Base-by-base conservation (phyloP, 2,329 filamentous ascomycete species). In the Botryotinia narcissicola region DNA sequence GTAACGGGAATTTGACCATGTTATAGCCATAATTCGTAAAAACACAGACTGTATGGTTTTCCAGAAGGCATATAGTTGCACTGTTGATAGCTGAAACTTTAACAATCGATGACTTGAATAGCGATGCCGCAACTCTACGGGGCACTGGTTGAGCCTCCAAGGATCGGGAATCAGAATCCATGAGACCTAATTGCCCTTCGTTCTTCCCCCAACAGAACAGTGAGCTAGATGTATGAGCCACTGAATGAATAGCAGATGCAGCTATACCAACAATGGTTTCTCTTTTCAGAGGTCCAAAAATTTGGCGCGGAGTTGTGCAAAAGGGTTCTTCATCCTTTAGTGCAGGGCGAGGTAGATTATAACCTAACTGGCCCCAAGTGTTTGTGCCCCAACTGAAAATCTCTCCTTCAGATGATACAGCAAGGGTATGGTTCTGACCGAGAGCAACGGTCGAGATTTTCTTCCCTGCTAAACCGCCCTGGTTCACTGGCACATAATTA, bases 1-100 rank as follows among this genome's bases (percentile, higher is more conserved):
- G 84, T 48, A 93, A 85, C 0, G 94, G 93, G 76, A 98, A 97
- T 63, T 90, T 90, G 72, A 98, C 87, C 76, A 94, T 93, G n/a
- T 94, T 94, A 81, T 97, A 98, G 7, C 95, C 95, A 79, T 97
- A 98, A 77, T 97, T 97, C 0, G 94, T 95, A 78, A 99, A 97
- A 0, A 99, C 91, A 86, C 93, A 97, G 16, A 98, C 94, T 32
- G 94, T 94, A 77, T 93, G 91, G 78, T 94, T 97, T 67, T 94
- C 92, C 4, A 99, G 87, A 42, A 99, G 84, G 75, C 94, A 92
- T 1, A 92, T 91, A 0, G 96, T 98, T 10, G 96, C 96, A 77
- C 91, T 91, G 80, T 98, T 95, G 74, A 97, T 97, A 5, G 95
- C 95, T 0, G 93, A 92, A 0, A 96, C 93, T 81, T 92, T 92